These are phyloP conservation scores for Stereocaulon alpinum DNA, from an alignment of 495 filamentous ascomycete species.

Conservation along the genomic window DNA sequence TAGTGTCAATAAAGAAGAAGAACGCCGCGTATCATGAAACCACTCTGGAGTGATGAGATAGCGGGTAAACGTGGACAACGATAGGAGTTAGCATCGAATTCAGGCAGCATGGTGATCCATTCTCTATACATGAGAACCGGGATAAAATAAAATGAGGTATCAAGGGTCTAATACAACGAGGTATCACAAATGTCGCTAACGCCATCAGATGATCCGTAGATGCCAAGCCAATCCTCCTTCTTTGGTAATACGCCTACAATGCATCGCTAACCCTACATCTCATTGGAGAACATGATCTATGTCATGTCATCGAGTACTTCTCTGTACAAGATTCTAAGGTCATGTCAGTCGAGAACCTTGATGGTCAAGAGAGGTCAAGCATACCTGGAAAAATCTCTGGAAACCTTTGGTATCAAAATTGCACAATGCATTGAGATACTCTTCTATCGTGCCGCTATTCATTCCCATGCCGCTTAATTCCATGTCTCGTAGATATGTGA, in stretches of 20 bases:
- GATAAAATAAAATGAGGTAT: neutral
- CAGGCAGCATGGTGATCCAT: no score
- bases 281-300: neutral
- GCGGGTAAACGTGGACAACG: no score
- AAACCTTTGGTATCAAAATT: constrained; percentile 43
- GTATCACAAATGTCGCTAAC: constrained; percentile 14
- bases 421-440: constrained; percentile 45
- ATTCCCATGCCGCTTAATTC: constrained; percentile 47
- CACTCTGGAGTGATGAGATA: no score
- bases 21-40: no score
- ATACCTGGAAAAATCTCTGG: constrained; percentile 43
- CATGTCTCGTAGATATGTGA: constrained; percentile 41
- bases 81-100: no score
- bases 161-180: neutral
- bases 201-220: constrained; percentile 7
- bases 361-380: neutral
- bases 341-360: neutral
- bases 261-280: constrained; percentile 18
- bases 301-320: constrained; percentile 18
- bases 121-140: no score
- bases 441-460: constrained; percentile 39
- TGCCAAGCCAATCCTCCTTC: neutral
- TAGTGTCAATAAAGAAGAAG: no score
- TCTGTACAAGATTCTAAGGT: constrained; percentile 18
- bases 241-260: constrained; percentile 9